phyloP scores from a whole-genome alignment of 1,139 yeast species.

The Suhomyces bolitotheri region DNA sequence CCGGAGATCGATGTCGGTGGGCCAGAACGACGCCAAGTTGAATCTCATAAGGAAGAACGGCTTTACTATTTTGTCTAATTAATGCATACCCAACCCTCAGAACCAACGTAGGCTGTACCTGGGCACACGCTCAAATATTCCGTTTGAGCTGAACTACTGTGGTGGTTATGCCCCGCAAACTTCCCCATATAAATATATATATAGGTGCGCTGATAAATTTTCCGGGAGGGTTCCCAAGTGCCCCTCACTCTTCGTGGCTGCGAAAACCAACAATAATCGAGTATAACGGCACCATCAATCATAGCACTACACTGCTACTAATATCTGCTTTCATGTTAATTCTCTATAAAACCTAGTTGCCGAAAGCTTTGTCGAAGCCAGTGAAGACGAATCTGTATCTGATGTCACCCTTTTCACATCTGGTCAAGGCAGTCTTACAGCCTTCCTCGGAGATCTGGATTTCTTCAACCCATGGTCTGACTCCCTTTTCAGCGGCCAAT shows the following conservation, averaged over 20 bases:
- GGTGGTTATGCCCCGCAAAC: too few relatives aligned
- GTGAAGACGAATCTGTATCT: constrained; percentile 64
- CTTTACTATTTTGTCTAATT: constrained; percentile 21
- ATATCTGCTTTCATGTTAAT: too few relatives aligned
- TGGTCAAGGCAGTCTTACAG: constrained; percentile 50
- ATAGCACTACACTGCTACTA: too few relatives aligned
- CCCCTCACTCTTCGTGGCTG: too few relatives aligned
- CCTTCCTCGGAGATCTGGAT: constrained; percentile 53
- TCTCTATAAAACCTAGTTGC: too few relatives aligned
- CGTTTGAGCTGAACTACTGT: neutral
- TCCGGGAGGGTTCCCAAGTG: too few relatives aligned
- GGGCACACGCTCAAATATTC: neutral
- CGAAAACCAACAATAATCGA: too few relatives aligned
- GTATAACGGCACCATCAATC: too few relatives aligned
- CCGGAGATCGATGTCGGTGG: constrained; percentile 41
- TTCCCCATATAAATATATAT: too few relatives aligned
- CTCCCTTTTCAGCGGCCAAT: constrained; percentile 50
- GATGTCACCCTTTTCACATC: constrained; percentile 55
- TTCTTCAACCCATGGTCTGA: constrained; percentile 61
- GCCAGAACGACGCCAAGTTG: constrained; percentile 40
- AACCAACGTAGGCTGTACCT: neutral
- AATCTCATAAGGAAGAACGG: constrained; percentile 35
- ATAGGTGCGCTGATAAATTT: too few relatives aligned
- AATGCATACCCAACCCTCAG: constrained; percentile 3
- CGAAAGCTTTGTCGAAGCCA: constrained; percentile 50